Conservation (phyloP, 2,329 filamentous ascomycete species). For the Scedosporium dehoogii region DNA sequence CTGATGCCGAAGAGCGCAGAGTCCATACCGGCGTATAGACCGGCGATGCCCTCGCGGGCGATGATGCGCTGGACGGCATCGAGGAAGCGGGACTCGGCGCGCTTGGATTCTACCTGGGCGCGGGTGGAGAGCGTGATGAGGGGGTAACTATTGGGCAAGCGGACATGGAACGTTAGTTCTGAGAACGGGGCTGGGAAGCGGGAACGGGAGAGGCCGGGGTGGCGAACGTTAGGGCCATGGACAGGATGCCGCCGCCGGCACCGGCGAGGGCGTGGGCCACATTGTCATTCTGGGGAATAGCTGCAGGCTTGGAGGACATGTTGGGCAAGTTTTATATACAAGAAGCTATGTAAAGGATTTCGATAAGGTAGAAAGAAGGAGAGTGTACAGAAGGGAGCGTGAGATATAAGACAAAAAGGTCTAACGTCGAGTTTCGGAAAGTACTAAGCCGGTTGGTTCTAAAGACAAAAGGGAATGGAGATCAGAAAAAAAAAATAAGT, state of each 20-base stretch:
- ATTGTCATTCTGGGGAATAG: constrained; percentile 84
- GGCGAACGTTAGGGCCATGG: constrained; percentile 86
- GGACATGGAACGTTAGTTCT: not conserved
- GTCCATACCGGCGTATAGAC: constrained; percentile 87
- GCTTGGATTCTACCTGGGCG: constrained; percentile 94
- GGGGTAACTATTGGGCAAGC: constrained; percentile 58
- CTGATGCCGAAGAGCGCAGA: constrained; percentile 95
- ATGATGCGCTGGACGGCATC: constrained; percentile 79
- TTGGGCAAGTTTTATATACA: constrained; percentile 16
- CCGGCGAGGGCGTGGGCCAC: constrained; percentile 91
- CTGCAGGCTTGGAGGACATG: constrained; percentile 41
- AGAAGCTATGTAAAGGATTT: not conserved
- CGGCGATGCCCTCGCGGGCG: constrained; percentile 78
- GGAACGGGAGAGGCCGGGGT: not conserved
- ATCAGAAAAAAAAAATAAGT: not conserved
- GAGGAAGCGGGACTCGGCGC: constrained; percentile 75
- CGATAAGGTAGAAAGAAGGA: not conserved
- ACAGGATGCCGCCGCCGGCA: constrained; percentile 85
- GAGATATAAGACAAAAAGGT: not conserved
- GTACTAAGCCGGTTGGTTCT: not conserved
- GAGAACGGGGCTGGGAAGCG: too few species aligned
- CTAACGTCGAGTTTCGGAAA: not conserved
- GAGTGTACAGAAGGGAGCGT: not conserved
- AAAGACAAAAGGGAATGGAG: not conserved
- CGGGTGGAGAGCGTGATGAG: constrained; percentile 95